Evolutionary conservation across 345 rosid species (phyloP), one percentile per base, ranked within the genome.

Genomic region (Excoecaria cochinchinensis): DNA sequence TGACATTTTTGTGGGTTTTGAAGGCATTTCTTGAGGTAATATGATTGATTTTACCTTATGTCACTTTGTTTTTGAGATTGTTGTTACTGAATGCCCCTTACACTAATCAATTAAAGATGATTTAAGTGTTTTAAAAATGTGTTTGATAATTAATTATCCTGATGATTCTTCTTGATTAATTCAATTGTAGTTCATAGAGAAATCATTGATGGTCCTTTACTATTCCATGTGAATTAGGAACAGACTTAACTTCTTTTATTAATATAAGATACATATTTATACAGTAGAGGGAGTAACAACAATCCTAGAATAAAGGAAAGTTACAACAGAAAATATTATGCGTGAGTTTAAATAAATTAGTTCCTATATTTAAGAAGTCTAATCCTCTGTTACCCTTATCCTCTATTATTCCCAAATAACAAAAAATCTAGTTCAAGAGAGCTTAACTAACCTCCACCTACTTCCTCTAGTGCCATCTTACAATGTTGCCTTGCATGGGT

Each of bases 11-110:
- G 84, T 91, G 98, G 98, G 77, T 94, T 71, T 76, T 90, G 84
- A 94, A 90, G 83, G 98, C 97, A 47, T 91, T 94, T 84, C 97
- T 94, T 66, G 97, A 92, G 97, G 98, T 91, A 85, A 82, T 14
- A 1, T 67, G 9, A 11, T 25, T 3, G 24, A 22, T 11, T 17
- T 46, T 67, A 8, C 8, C 65, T 44, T 8, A 44, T 44, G 10
- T 44, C 10, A 44, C 10, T 44, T 44, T 44, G 24, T 0, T 10
- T 24, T 59, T 59, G 38, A 52, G 5, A 5, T 52, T 52, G 6
- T 52, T 44, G 0, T 31, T 19, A 16, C 16, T 15, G n/a, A 19
- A 14, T 16, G 57, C n/a, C 6, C 19, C 16, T 52, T 16, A 16
- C 19, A 52, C 3, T 52, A 19, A 3, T 16, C 3, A 52, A 14